Base-by-base conservation (phyloP, 805 yeast species). In the Myxozyma kluyveri region DNA sequence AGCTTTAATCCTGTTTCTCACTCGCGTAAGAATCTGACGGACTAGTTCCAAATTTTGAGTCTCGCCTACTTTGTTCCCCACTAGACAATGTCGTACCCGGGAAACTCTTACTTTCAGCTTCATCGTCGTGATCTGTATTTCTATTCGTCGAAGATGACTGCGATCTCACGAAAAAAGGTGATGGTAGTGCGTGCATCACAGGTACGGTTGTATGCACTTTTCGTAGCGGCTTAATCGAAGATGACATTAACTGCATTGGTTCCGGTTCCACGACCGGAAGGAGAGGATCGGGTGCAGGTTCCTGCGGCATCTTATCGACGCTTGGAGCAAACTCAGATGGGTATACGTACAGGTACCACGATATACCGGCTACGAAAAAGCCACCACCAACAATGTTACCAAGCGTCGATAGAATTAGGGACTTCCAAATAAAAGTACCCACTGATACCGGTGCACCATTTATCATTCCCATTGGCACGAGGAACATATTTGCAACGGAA, bases 351-450 rank as follows among this genome's bases (percentile, higher is more conserved):
- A 84, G 71, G 62, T 84, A 87, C 78, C 81, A 87, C 6, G 93
- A 88, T 9, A 85, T 67, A 0, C 78, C 72, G 2, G 82, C 61
- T 3, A 83, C 83, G 65, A 87, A 87, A 27, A 79, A 72, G 0
- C 76, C 64, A 0, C 96, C 96, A n/a, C 96, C 96, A 27, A 87
- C 74, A 0, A 83, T 78, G 64, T 87, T 87, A 0, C 96, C 96
- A 12, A 87, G 60, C 0, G 82, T 75, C 0, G 83, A 88, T 0
- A 95, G 87, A 7, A 87, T 69, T 60, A 86, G 70, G 0, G 83
- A 69, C 64, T 81, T 86, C 95, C 93, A 86, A 9, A 84, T 80
- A 52, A 81, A 83, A 7, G 69, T 67, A 0, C 82, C 86, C 33
- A 84, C 87, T 0, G 83, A 72, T 6, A 82, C 70, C 1, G 79